Conservation (phyloP, 768 basidiomycete genomes). For the Suillus luteus region DNA sequence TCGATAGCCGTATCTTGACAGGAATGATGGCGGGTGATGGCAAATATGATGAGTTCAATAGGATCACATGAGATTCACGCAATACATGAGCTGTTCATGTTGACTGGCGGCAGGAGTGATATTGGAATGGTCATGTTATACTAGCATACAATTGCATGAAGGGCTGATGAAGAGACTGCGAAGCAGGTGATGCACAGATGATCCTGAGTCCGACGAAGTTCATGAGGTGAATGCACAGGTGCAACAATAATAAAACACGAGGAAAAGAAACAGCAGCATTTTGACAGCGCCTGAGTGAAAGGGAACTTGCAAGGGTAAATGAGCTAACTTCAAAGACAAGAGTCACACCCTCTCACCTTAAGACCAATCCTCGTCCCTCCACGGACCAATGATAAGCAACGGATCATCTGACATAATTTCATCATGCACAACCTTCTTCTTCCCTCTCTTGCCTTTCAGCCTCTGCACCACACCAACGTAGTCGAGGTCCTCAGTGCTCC, state of each 20-base stretch:
- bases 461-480: slow-evolving; percentile 22
- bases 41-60: background rate
- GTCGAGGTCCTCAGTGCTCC: slow-evolving; percentile 23
- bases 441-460: background rate
- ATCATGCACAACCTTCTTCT: slow-evolving; percentile 1
- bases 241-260: background rate
- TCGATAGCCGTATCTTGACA: too few relatives aligned
- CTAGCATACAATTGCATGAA: background rate
- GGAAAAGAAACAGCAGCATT: background rate
- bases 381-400: slow-evolving; percentile 27
- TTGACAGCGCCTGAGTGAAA: background rate
- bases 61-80: background rate
- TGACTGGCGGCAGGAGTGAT: background rate
- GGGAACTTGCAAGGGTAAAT: background rate
- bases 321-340: too few relatives aligned
- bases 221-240: background rate
- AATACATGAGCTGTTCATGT: background rate
- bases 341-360: slow-evolving; percentile 12
- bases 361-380: slow-evolving; percentile 16
- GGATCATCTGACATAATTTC: slow-evolving; percentile 25
- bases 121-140: background rate
- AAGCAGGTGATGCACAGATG: background rate
- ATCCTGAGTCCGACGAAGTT: background rate
- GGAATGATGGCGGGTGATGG: background rate
- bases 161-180: background rate